Conservation (phyloP, 805 yeast genomes). For the Saccharomycopsis sp. region DNA sequence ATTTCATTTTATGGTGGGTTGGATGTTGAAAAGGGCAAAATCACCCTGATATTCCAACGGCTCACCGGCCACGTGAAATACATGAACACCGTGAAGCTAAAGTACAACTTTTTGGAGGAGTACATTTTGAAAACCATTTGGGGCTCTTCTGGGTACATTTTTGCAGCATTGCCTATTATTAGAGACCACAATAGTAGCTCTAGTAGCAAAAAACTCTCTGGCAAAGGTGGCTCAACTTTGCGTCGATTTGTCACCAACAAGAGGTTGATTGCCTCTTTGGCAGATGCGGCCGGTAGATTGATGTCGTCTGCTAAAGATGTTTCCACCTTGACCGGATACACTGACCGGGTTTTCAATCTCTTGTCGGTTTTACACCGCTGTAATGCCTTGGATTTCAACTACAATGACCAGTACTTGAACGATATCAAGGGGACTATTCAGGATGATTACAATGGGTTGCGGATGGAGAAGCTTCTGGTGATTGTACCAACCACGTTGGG, state of each 20-base stretch:
- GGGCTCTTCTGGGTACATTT: conserved; percentile 92
- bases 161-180: conserved; percentile 83
- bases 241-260: conserved; percentile 85
- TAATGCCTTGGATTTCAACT: conserved; percentile 45
- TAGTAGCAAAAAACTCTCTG: conserved; percentile 11
- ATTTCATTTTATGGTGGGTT: conserved; percentile 92
- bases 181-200: conserved; percentile 32
- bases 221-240: conserved; percentile 46
- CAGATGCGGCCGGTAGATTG: conserved; percentile 90
- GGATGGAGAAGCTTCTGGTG: conserved; percentile 76
- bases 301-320: conserved; percentile 93
- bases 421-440: conserved; percentile 77
- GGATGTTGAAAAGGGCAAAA: conserved; percentile 60
- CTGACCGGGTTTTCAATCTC: conserved; percentile 73
- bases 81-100: conserved; percentile 50
- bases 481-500: conserved; percentile 66
- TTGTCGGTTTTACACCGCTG: conserved; percentile 74
- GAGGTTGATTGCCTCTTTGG: conserved; percentile 79
- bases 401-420: conserved; percentile 34
- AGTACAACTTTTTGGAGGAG: conserved; percentile 71
- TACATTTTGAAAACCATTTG: conserved; percentile 83
- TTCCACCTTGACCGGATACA: conserved; percentile 83
- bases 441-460: conserved; percentile 62
- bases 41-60: conserved; percentile 46
- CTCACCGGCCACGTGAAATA: conserved; percentile 47